Base-by-base conservation (phyloP, 2,329 filamentous ascomycete species). In the Epichloe sp. region DNA sequence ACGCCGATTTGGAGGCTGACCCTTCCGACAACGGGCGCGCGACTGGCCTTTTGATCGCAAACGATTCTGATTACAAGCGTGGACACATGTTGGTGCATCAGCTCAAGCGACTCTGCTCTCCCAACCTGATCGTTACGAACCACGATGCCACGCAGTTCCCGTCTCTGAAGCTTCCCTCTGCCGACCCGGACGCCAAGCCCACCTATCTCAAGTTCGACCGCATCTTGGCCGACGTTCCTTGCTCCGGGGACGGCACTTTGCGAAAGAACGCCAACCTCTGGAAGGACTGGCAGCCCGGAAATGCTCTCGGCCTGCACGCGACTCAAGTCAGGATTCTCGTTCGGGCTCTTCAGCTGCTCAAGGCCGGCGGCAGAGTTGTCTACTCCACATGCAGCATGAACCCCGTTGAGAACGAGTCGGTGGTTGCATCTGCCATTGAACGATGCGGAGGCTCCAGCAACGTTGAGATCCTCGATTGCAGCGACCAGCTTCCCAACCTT, bases 381-480 rank as follows among this genome's bases (percentile, higher is more conserved):
- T 98, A 97, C 72, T 97, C 91, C 3, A 98, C 93, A 19, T 98
- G 93, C 76, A 96, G 89, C 68, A 88, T 98, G 86, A 98, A 98
- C 70, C 93, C 93, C 0, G 82, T 97, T 31, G 93, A 98, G 73
- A 95, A 98, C 62, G 93, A 98, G 70, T 85, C 93, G 6, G 89
- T 97, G 15, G 75, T 98, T 54, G 82, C 87, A 1, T 84, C 85
- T 26, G 93, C 93, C 11, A 90, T 98, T 59, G 85, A 89, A 59
- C 80, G 90, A 52, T 97, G 90, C 62, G 93, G 93, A 55, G 93
- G 93, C 3, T 69, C 80, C 4, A 75, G 78, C 14, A 93, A 90
- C 63, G 85, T 98, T 47, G 79, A 85, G 57, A 83, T 98, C 44
- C 68, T 97, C 51, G 88, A 96, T 66, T 93, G 86, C 69, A 85